Conservation (phyloP, 768 basidiomycete genomes). For the Kwoniella dendrophila region DNA sequence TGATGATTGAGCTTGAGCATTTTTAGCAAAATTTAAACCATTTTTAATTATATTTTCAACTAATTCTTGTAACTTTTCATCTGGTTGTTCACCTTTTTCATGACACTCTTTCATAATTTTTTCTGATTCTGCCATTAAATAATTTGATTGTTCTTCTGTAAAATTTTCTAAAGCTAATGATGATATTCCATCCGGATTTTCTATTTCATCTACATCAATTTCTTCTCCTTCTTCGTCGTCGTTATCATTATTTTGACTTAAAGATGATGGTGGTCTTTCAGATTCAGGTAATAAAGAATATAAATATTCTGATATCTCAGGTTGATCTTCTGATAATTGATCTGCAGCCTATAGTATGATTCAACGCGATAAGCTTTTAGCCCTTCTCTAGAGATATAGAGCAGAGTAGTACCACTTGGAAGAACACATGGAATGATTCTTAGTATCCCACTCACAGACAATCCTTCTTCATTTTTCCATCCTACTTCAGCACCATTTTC, state of each 20-base stretch:
- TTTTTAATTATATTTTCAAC: slow-evolving; percentile 70
- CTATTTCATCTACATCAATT: background rate
- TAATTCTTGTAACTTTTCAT: slow-evolving; percentile 64
- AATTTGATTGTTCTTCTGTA: slow-evolving; percentile 70
- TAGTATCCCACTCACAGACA: slow-evolving; percentile 65
- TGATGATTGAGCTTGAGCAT: slow-evolving; percentile 21
- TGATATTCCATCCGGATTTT: slow-evolving; percentile 57
- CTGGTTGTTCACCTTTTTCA: slow-evolving; percentile 66
- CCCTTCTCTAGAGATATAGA: background rate
- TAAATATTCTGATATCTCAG: slow-evolving; percentile 48
- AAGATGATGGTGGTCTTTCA: background rate
- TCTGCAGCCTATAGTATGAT: slow-evolving; percentile 43
- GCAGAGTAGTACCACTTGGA: background rate
- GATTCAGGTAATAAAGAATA: slow-evolving; percentile 18
- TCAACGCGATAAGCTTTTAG: background rate
- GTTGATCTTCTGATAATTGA: slow-evolving; percentile 47
- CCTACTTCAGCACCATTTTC: slow-evolving; percentile 72
- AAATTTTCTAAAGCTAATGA: slow-evolving; percentile 70
- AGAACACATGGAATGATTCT: background rate
- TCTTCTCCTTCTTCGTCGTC: background rate
- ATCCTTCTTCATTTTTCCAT: slow-evolving; percentile 69
- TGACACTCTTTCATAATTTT: slow-evolving; percentile 68
- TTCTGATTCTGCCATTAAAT: slow-evolving; percentile 68
- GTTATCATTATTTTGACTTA: too few relatives aligned
- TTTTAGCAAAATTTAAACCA: slow-evolving; percentile 55